A percentile compares a stretch with the other conserved stretches of the same genome.
These are phyloP conservation scores for Zygoascus meyerae DNA, from an alignment of 1,139 yeast genomes.

Conservation along the genomic window DNA sequence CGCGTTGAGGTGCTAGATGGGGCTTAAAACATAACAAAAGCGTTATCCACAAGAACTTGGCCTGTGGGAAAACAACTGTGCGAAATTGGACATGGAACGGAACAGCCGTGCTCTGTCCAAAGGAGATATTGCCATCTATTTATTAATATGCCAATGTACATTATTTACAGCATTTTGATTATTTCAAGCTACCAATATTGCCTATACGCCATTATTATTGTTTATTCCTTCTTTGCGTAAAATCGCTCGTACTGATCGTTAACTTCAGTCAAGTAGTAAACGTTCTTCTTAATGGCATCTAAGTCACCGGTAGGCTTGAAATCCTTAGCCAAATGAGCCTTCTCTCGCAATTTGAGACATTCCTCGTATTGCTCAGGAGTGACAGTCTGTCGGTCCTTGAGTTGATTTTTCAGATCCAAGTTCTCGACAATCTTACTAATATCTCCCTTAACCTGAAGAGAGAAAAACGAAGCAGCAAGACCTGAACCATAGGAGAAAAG, in stretches of 20 bases:
- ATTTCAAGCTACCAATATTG: too few relatives aligned
- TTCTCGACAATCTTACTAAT: constrained; percentile 58
- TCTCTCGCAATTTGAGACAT: constrained; percentile 81
- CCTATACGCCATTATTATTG: too few relatives aligned
- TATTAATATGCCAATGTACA: too few relatives aligned
- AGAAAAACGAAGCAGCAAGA: constrained; percentile 83
- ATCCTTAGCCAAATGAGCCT: constrained; percentile 74
- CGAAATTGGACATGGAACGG: too few relatives aligned
- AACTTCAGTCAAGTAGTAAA: constrained; percentile 77
- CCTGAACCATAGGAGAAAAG: constrained; percentile 98
- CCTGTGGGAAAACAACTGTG: too few relatives aligned
- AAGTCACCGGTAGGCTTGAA: constrained; percentile 74
- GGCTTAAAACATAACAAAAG: too few relatives aligned
- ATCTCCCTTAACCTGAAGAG: constrained; percentile 78
- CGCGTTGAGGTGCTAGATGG: too few relatives aligned
- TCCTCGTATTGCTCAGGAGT: constrained; percentile 78
- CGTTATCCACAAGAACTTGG: too few relatives aligned
- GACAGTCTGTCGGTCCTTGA: constrained; percentile 58
- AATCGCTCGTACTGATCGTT: constrained; percentile 87
- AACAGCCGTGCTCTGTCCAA: too few relatives aligned
- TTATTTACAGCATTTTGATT: too few relatives aligned
- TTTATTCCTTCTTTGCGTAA: constrained; percentile 53
- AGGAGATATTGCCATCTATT: too few relatives aligned
- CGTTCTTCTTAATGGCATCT: constrained; percentile 65
- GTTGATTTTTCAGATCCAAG: constrained; percentile 63